These are phyloP conservation scores for Pyrenophora graminea DNA, from an alignment of 2,329 filamentous ascomycete genomes.

Conservation along the genomic window DNA sequence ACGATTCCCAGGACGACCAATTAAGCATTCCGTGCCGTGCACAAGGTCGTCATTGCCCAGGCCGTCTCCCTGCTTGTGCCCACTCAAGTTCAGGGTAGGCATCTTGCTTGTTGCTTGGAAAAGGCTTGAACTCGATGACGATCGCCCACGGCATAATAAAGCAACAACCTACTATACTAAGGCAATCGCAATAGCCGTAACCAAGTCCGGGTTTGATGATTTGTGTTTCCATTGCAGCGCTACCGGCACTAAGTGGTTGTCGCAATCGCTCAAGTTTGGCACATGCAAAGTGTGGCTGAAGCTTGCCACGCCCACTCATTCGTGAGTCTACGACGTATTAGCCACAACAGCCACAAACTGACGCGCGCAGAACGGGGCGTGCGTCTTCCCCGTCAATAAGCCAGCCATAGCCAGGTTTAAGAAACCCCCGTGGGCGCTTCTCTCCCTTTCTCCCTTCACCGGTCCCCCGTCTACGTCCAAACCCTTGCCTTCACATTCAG, in stretches of 20 bases:
- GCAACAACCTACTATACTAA: background rate
- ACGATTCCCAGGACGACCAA: constrained; percentile 6
- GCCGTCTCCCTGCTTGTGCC: constrained; percentile 17
- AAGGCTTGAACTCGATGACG: constrained; percentile 31
- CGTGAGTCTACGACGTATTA: background rate
- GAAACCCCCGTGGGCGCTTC: constrained; percentile 11
- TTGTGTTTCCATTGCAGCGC: constrained; percentile 14
- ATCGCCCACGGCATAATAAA: constrained; percentile 8
- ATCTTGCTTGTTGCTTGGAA: constrained; percentile 11
- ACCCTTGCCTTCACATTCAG: constrained; percentile 8
- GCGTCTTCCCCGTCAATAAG: constrained; percentile 5
- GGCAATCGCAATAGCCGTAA: background rate
- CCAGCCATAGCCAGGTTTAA: constrained; percentile 11
- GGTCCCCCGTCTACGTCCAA: constrained; percentile 3
- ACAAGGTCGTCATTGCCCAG: constrained; percentile 14
- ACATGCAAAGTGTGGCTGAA: constrained; percentile 8
- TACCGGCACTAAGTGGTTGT: constrained; percentile 6
- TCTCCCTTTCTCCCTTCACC: constrained; percentile 16
- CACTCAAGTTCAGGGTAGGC: constrained; percentile 12
- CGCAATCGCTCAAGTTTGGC: background rate
- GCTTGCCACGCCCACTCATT: constrained; percentile 1
- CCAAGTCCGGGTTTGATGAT: constrained; percentile 4
- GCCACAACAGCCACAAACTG: constrained; percentile 10
- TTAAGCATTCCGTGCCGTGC: constrained; percentile 25
- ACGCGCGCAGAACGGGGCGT: constrained; percentile 6